phyloP scores from a whole-genome alignment of 2,329 filamentous ascomycete genomes.

The Cryoendolithus antarcticus region DNA sequence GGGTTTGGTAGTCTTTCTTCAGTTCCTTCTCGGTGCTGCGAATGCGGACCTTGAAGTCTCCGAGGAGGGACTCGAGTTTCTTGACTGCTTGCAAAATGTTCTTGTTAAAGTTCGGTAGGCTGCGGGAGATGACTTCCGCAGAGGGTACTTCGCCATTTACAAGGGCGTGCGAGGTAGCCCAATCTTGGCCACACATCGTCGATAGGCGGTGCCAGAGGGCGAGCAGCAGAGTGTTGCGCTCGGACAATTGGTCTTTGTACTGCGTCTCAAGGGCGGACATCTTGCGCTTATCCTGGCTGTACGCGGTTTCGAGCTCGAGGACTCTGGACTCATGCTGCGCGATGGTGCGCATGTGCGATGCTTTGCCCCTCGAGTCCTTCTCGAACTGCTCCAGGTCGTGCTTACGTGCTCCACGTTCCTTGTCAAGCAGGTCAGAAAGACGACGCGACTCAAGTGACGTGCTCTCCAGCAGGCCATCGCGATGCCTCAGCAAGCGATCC shows the following conservation, averaged over 20 bases:
- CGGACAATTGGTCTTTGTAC: conserved; percentile 74
- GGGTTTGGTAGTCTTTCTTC: conserved; percentile 77
- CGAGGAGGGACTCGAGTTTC: conserved; percentile 69
- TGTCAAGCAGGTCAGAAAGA: conserved; percentile 76
- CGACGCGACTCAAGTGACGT: conserved; percentile 78
- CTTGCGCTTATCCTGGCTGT: conserved; percentile 64
- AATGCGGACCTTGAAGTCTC: conserved; percentile 66
- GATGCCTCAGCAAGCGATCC: conserved; percentile 77
- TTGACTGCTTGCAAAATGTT: conserved; percentile 81
- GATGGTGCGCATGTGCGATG: conserved; percentile 75
- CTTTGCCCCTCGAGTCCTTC: conserved; percentile 73
- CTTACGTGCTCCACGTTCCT: conserved; percentile 72
- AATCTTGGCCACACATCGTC: conserved; percentile 76
- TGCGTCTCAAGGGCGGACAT: conserved; percentile 64
- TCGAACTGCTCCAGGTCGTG: conserved; percentile 83
- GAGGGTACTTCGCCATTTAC: conserved; percentile 80
- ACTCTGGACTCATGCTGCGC: conserved; percentile 76
- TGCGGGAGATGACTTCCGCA: conserved; percentile 72
- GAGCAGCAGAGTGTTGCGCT: conserved; percentile 79
- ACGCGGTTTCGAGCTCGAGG: conserved; percentile 67
- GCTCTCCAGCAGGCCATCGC: conserved; percentile 76
- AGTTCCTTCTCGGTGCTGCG: conserved; percentile 78
- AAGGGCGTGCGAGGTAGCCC: conserved; percentile 78
- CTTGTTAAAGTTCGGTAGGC: conserved; percentile 77
- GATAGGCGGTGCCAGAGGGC: conserved; percentile 85